Evolutionary conservation across 2,329 filamentous ascomycete species (phyloP), one percentile per base, ranked within the genome.

Genomic region (Chaetothyriales sp.): DNA sequence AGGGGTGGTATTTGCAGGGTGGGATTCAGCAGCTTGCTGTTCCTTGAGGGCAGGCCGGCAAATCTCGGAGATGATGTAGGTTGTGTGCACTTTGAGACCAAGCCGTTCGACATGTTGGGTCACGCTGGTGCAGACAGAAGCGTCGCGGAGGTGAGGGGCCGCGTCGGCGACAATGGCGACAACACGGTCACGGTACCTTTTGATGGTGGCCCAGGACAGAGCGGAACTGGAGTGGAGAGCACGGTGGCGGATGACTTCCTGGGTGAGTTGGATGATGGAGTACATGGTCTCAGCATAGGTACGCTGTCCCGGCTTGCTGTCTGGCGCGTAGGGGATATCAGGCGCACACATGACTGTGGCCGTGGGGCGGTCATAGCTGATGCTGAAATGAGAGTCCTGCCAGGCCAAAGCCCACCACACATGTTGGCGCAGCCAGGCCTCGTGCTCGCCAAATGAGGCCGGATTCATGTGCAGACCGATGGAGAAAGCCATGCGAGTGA

Each of bases 381-480:
- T 73, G 7, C 77, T 80, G 20, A 81, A 72, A 46, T 81, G 68
- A 51, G 76, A 79, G 57, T 81, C 78, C 60, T 81, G 78, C 78
- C 78, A 81, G 28, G 80, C 70, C 56, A 81, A 71, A 1, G 76
- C 76, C 78, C 78, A 81, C 70, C 70, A 73, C 44, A 70, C 66
- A 56, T 70, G 67, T 49, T 66, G 62, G 43, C 70, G 62, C 53
- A 68, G 62, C 61, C 70, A 66, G 57, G 68, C 64, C 49, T 78
- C 73, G 5, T 67, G 60, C 2, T 73, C 65, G 2, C 73, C 72
- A 46, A 75, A 74, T 19, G 71, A 70, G 42, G 76, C 74, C 45
- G 76, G 78, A 58, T 75, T 71, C 44, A 77, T 72, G 56, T 81
- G 78, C 44, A 81, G 63, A 4, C 78, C 78, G 9, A 80, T 69